These are phyloP conservation scores for Rhizopogon vesiculosus DNA, from an alignment of 768 basidiomycete genomes.

Conservation along the genomic window DNA sequence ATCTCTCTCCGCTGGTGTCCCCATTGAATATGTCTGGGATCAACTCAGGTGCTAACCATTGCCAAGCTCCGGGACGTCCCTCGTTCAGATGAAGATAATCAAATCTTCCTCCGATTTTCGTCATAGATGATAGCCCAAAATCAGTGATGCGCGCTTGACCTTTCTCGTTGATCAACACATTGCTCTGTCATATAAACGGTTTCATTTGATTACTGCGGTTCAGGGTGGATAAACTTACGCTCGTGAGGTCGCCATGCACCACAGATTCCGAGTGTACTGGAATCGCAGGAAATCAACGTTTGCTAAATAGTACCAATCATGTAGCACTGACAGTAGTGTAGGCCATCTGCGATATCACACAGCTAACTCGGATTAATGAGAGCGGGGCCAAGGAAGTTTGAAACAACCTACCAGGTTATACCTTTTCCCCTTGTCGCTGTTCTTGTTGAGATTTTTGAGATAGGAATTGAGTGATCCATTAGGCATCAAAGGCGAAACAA, in stretches of 20 bases:
- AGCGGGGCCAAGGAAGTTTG: not conserved
- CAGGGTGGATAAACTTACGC: not conserved
- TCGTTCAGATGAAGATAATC: not conserved
- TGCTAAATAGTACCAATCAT: not conserved
- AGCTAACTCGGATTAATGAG: not conserved
- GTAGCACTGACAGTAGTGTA: not conserved
- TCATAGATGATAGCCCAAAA: not conserved
- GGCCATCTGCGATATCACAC: not conserved
- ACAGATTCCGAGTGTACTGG: not conserved
- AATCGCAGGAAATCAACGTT: not conserved
- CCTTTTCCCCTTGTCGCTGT: not conserved
- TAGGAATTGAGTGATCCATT: not conserved
- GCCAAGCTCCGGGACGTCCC: not conserved
- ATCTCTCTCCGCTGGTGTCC: not conserved
- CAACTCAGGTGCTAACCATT: not conserved
- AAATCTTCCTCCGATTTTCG: not conserved
- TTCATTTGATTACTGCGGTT: not conserved
- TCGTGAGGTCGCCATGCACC: constrained; percentile 1
- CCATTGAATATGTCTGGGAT: not conserved
- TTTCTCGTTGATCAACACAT: not conserved
- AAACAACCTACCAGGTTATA: not conserved
- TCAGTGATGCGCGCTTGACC: not conserved
- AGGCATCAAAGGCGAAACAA: not conserved
- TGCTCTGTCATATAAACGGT: not conserved
- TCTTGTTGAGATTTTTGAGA: not conserved